Conservation (phyloP, 2,329 filamentous ascomycete species). For the Stagonosporopsis rhizophila region DNA sequence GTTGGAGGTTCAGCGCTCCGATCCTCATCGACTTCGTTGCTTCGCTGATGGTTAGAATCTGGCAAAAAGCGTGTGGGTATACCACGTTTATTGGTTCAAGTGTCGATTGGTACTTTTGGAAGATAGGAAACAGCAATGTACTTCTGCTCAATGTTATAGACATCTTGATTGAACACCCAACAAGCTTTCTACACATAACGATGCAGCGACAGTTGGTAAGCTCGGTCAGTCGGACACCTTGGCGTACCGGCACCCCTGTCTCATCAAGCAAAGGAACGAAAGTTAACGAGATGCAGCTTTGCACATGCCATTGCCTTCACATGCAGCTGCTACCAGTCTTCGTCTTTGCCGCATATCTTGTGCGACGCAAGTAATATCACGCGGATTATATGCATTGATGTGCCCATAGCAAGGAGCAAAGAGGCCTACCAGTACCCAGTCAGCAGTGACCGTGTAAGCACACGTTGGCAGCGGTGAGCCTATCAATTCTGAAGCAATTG, state of each 20-base stretch:
- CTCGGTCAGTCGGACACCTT: conserved; percentile 8
- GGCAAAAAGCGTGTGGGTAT: conserved; percentile 3
- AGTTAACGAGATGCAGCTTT: neutral
- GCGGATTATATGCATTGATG: neutral
- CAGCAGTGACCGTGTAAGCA: conserved; percentile 16
- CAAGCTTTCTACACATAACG: no score
- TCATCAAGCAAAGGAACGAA: neutral
- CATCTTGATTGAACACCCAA: no score
- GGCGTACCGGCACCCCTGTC: neutral
- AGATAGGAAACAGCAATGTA: conserved; percentile 3
- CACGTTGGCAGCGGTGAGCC: neutral
- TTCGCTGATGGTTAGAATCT: neutral
- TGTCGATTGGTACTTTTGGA: neutral
- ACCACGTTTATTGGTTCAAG: neutral
- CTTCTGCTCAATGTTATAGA: conserved; percentile 1
- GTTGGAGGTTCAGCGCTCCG: neutral
- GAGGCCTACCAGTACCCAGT: conserved; percentile 1
- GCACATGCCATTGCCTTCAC: conserved; percentile 8
- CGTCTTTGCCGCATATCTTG: neutral
- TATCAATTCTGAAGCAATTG: neutral
- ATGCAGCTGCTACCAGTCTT: neutral
- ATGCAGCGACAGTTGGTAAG: no score
- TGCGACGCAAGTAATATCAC: neutral
- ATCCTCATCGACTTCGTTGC: neutral
- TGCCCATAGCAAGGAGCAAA: neutral